phyloP scores from a whole-genome alignment of 345 rosid species.

The Aethionema arabicum region DNA sequence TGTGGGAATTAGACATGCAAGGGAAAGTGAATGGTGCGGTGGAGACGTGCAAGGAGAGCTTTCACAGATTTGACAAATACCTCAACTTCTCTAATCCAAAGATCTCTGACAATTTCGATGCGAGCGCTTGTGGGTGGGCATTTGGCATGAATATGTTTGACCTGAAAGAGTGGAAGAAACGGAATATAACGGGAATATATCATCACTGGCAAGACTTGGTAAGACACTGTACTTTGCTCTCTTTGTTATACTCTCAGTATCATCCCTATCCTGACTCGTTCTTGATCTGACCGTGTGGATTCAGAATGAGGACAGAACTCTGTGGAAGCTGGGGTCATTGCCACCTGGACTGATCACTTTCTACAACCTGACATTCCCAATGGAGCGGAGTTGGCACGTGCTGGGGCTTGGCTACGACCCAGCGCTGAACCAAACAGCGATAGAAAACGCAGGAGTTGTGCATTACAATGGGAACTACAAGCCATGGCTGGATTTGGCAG shows the following conservation, averaged over 20 bases:
- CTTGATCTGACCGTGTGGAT: conserved; percentile 30
- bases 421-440: conserved; percentile 87
- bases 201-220: conserved; percentile 97
- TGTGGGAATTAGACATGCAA: conserved; percentile 69
- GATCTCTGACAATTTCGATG: conserved; percentile 65
- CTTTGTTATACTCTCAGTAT: neutral
- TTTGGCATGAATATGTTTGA: conserved; percentile 99
- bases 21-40: conserved; percentile 91
- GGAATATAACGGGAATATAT: conserved; percentile 86
- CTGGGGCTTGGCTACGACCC: conserved; percentile 98
- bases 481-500: conserved; percentile 95
- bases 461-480: conserved; percentile 98
- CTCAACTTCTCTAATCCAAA: conserved; percentile 92
- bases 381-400: conserved; percentile 85
- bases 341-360: conserved; percentile 97
- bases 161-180: conserved; percentile 86
- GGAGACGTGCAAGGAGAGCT: conserved; percentile 88
- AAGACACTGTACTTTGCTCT: conserved; percentile 10
- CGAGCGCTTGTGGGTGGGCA: conserved; percentile 97
- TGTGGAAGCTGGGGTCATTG: conserved; percentile 95
- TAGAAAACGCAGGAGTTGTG: conserved; percentile 82
- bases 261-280: conserved; percentile 1
- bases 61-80: conserved; percentile 96
- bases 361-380: conserved; percentile 79
- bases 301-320: conserved; percentile 95